Evolutionary conservation across 495 filamentous ascomycete species (phyloP), one percentile per base, ranked within the genome.

Genomic region (Aspergillus affinis): DNA sequence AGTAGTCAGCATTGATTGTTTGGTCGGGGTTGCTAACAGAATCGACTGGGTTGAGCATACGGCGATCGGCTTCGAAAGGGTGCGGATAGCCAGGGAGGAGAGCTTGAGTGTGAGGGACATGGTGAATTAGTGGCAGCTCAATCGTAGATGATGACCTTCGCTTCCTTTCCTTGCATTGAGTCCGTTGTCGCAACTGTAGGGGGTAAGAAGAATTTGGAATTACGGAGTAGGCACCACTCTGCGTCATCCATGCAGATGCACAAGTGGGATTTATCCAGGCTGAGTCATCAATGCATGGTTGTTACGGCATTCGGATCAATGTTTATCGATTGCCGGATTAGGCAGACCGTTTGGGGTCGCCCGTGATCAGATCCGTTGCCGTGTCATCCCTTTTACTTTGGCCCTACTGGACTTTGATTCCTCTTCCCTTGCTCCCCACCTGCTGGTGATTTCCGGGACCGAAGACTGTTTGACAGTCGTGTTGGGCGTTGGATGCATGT

Each of bases 51-150:
- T 51, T 15, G 23, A 27, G 69, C 84, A 54, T 78, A 90, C 88
- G 54, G 85, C 88, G 60, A 91, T 84, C 2, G 88, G 88, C 65
- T 91, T 91, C 17, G 88, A 88, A 13, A 90, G 71, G 1, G 88
- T 90, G 61, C 86, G 78, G 58, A 91, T 86, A 45, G 77, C 79
- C 20, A 91, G 75, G 2, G 88, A 88, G 20, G 82, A 84, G 60
- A 91, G 78, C 69, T 91, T 91, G 29, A 91, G 75, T 0, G 86
- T 87, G 36, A 90, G 67, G 44, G 78, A 80, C 78, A 80, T 80
- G 61, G 57, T 59, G 60, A 26, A 6, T 8, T 6, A n/a, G n/a
- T n/a, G n/a, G n/a, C n/a, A n/a, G n/a, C n/a, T n/a, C n/a, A n/a
- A n/a, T n/a, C n/a, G n/a, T n/a, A n/a, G n/a, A n/a, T n/a, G n/a